phyloP scores from a whole-genome alignment of 148 eudicot genomes.

The Arctostaphylos glauca region DNA sequence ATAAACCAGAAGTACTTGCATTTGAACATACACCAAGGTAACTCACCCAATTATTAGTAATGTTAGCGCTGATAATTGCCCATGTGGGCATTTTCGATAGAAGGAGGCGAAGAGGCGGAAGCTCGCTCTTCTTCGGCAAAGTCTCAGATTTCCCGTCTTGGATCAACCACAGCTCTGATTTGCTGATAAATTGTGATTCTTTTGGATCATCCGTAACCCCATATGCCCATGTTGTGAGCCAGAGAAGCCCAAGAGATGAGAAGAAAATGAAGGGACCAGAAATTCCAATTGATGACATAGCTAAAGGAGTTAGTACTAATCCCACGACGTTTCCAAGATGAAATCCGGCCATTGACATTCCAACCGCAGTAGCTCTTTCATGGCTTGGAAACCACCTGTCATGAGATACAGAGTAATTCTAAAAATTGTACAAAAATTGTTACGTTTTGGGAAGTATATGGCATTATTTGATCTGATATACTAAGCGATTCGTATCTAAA shows the following conservation, averaged over 20 bases:
- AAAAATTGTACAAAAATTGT: no score
- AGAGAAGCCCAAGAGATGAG: conserved; percentile 75
- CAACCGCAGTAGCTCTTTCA: conserved; percentile 93
- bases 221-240: conserved; percentile 65
- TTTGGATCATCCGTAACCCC: conserved; percentile 68
- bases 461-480: neutral
- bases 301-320: conserved; percentile 59
- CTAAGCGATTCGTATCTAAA: neutral
- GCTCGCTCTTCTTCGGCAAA: conserved; percentile 29
- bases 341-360: conserved; percentile 93
- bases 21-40: conserved; percentile 1
- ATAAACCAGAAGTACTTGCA: neutral
- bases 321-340: conserved; percentile 94
- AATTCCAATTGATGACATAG: conserved; percentile 66
- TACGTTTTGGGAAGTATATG: neutral
- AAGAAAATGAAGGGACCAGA: conserved; percentile 84
- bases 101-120: conserved; percentile 42
- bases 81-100: conserved; percentile 83
- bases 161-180: conserved; percentile 61
- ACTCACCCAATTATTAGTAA: conserved; percentile 92
- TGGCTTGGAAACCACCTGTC: conserved; percentile 86
- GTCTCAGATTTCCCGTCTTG: conserved; percentile 62
- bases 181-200: conserved; percentile 45
- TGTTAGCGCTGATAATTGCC: conserved; percentile 83
- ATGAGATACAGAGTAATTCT: neutral